Evolutionary conservation across 1,139 yeast genomes (phyloP).

Genomic region (Pichia sp.): DNA sequence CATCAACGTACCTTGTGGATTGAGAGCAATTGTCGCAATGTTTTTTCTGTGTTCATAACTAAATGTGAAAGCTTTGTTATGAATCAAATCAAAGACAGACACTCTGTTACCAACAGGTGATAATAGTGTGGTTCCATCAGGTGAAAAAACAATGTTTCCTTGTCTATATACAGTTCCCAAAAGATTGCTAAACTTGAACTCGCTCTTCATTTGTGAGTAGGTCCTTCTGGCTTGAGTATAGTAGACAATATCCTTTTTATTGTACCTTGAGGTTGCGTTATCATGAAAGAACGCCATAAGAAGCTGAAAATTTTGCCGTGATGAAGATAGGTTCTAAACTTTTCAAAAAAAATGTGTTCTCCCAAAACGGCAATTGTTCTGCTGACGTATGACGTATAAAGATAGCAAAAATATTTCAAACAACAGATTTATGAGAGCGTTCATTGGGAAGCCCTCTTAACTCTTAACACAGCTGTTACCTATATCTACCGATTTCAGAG

Average conservation of each 20-base stretch:
- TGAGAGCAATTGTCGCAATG: slow-evolving; percentile 71
- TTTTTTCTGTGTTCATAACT: slow-evolving; percentile 90
- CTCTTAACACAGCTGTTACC: too few relatives aligned
- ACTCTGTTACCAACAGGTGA: slow-evolving; percentile 96
- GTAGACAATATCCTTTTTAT: too few relatives aligned
- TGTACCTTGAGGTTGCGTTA: too few relatives aligned
- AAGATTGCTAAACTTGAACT: slow-evolving; percentile 69
- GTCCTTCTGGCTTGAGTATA: neutral
- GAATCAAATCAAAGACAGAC: slow-evolving; percentile 76
- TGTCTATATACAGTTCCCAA: slow-evolving; percentile 92
- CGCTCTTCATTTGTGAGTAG: slow-evolving; percentile 40
- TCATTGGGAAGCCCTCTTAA: too few relatives aligned
- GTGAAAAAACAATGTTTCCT: slow-evolving; percentile 82
- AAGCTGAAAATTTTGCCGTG: neutral
- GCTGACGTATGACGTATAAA: too few relatives aligned
- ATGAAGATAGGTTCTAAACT: neutral
- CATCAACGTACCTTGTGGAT: slow-evolving; percentile 71
- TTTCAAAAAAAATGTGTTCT: too few relatives aligned
- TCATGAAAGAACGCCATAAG: too few relatives aligned
- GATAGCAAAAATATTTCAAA: too few relatives aligned
- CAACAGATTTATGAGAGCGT: too few relatives aligned
- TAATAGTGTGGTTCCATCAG: slow-evolving; percentile 75
- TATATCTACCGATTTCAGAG: too few relatives aligned
- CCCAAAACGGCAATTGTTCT: too few relatives aligned
- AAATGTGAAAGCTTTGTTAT: slow-evolving; percentile 83